phyloP scores from a whole-genome alignment of 2,329 filamentous ascomycete species.

The Colletotrichum sp. region DNA sequence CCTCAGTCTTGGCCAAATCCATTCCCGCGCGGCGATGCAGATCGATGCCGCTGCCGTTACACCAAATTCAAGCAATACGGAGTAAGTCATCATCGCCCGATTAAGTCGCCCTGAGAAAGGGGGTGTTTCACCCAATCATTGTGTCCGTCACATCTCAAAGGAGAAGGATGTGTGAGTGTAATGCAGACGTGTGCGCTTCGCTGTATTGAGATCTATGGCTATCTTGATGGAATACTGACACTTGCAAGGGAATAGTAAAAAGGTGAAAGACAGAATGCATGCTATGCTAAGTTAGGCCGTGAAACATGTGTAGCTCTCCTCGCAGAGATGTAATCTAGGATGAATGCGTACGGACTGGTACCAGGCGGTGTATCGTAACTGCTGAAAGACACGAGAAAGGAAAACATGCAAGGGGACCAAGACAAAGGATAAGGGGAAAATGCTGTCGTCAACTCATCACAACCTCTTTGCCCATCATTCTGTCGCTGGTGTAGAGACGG shows the following conservation, averaged over 20 bases:
- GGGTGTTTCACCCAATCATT: neutral
- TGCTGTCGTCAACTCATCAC: neutral
- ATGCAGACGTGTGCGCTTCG: neutral
- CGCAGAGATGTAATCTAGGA: neutral
- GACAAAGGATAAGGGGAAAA: neutral
- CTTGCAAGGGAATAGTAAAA: neutral
- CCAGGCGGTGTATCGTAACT: neutral
- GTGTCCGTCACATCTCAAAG: neutral
- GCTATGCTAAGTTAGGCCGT: neutral
- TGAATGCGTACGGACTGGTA: neutral
- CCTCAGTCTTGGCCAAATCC: neutral
- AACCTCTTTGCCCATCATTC: neutral
- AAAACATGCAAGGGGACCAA: neutral
- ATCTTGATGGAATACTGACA: neutral
- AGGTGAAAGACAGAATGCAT: neutral
- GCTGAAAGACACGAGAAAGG: neutral
- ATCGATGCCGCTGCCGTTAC: neutral
- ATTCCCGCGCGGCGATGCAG: neutral
- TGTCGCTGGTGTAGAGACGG: neutral
- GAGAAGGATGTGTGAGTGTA: neutral
- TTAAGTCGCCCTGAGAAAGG: neutral
- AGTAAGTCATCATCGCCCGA: neutral
- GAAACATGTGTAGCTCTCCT: neutral
- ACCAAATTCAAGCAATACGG: neutral
- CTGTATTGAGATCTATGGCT: neutral